Evolutionary conservation across 176 grass and related monocot species (phyloP), one percentile per base, ranked within the genome.

Genomic region (Oryza brachyantha): DNA sequence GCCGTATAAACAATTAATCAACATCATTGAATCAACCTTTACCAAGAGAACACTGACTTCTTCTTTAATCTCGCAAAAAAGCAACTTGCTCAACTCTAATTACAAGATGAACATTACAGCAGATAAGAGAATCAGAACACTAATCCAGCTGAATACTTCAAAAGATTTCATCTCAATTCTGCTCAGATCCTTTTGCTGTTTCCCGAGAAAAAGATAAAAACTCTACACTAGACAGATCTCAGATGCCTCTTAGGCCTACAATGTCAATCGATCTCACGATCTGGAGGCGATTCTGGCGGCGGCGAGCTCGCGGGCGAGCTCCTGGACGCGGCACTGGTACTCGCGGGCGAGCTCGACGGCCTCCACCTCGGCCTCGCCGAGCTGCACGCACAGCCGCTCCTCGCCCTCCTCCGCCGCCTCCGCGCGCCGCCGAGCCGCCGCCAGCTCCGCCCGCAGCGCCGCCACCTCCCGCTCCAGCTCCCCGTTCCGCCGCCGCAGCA

Each of bases 321-420:
- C 61, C 12, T 84, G 39, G 67, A 97, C 75, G 9, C 22, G 85
- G 26, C 13, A 67, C 10, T 38, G 72, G 78, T 88, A 93, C 1
- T 14, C 83, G 0, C 76, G 79, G 5, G 79, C 90, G 10, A 89
- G 62, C 73, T 64, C 72, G 5, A 92, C 76, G 26, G 94, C 82
- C 68, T 97, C 88, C 0, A 89, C 91, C 84, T 97, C 91, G 3
- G 92, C 64, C 66, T 97, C 94, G 13, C 86, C 94, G 36, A 97
- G 84, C 80, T 97, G 76, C 66, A 12, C 78, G 73, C 90, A 93
- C 7, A 97, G 90, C 46, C 85, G 83, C 91, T 97, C 93, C 91
- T 97, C 90, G 36, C 86, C 93, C 74, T 89, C 93, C 77, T 97
- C 91, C 3, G 75, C 63, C 1, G 68, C 50, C 68, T 74, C 72